These are phyloP conservation scores for Phytophthora aleatoria DNA, from an alignment of 352 stramenopile species.

Conservation along the genomic window DNA sequence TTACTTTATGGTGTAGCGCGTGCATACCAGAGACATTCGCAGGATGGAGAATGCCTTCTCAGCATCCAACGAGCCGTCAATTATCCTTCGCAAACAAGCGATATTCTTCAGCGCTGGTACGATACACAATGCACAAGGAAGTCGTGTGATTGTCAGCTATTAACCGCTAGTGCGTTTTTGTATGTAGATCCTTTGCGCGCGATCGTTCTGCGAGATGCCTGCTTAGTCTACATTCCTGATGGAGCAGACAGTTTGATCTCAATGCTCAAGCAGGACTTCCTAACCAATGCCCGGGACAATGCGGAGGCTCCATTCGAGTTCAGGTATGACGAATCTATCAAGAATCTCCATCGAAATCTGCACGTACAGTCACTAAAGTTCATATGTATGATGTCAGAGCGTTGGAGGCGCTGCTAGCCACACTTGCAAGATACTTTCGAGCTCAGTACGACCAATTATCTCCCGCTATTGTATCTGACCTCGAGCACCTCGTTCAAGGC, in stretches of 20 bases:
- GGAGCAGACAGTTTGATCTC: slow-evolving; percentile 51
- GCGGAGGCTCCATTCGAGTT: slow-evolving; percentile 62
- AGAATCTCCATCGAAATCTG: neutral
- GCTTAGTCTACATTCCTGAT: slow-evolving; percentile 52
- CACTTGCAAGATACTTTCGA: slow-evolving; percentile 59
- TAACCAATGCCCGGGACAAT: slow-evolving; percentile 41
- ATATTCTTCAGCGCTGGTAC: slow-evolving; percentile 68
- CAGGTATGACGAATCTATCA: slow-evolving; percentile 28
- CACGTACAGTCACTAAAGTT: slow-evolving; percentile 28
- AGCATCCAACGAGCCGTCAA: slow-evolving; percentile 63
- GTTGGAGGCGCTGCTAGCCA: slow-evolving; percentile 64
- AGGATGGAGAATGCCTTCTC: slow-evolving; percentile 73
- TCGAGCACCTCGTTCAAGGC: slow-evolving; percentile 58
- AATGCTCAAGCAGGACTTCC: slow-evolving; percentile 62
- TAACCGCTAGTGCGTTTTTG: neutral
- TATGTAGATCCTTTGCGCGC: slow-evolving; percentile 53
- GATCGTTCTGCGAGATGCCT: slow-evolving; percentile 54
- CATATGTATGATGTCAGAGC: slow-evolving; percentile 29
- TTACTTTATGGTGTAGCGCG: slow-evolving; percentile 30
- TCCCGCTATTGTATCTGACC: slow-evolving; percentile 45
- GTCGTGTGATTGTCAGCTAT: too few relatives aligned
- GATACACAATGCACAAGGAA: neutral
- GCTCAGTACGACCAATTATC: slow-evolving; percentile 53
- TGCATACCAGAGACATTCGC: slow-evolving; percentile 66
- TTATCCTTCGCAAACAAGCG: slow-evolving; percentile 63